A percentile compares a stretch with the other conserved stretches of the same genome.
Conservation (phyloP, 2,329 filamentous ascomycete genomes). For the Pseudogymnoascus sp. region DNA sequence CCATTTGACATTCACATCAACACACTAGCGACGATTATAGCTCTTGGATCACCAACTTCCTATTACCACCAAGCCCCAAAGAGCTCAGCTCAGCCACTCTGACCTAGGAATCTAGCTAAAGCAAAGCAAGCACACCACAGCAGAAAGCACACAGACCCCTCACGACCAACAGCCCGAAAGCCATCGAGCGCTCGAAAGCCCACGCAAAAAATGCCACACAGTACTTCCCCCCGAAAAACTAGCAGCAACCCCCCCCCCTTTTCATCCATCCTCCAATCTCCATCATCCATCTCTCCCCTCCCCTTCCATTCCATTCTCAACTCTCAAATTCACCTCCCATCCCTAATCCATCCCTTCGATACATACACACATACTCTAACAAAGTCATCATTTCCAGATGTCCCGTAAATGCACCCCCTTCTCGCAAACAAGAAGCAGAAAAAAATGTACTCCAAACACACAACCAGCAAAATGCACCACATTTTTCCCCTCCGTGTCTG, state of each 20-base stretch:
- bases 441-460: slow-evolving; percentile 1
- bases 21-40: not conserved
- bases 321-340: not conserved
- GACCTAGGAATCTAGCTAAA: slow-evolving; percentile 4
- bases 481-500: not conserved
- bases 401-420: not conserved
- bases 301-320: not conserved
- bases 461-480: slow-evolving; percentile 3
- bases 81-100: not conserved
- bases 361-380: slow-evolving; percentile 4
- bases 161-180: not conserved
- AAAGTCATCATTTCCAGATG: slow-evolving; percentile 8
- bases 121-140: slow-evolving; percentile 2
- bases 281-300: not conserved
- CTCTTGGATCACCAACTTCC: not conserved
- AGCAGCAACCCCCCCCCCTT: not conserved
- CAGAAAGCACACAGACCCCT: not conserved
- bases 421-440: slow-evolving; percentile 3
- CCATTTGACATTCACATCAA: not conserved
- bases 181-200: not conserved
- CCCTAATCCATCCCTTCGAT: not conserved
- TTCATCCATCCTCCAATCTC: not conserved
- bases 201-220: not conserved
- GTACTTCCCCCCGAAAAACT: not conserved
- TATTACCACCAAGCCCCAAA: not conserved